These are phyloP conservation scores for Pythium sp. DNA, from an alignment of 352 stramenopile species.

Conservation along the genomic window DNA sequence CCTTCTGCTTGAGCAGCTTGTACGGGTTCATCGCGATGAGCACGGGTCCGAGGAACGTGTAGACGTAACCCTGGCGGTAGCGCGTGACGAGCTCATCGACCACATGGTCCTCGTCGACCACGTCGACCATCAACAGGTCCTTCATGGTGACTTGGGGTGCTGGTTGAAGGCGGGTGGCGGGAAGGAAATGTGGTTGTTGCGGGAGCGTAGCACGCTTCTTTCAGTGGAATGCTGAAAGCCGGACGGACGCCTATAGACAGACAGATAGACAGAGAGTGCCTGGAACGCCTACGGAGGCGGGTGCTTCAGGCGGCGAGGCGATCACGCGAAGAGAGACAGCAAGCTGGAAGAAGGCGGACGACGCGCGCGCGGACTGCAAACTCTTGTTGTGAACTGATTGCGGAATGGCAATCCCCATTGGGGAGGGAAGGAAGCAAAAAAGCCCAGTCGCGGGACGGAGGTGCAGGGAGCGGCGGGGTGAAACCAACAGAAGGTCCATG, in stretches of 20 bases:
- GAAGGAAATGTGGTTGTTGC: not conserved
- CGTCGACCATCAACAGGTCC: slow-evolving; percentile 80
- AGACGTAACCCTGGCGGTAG: slow-evolving; percentile 82
- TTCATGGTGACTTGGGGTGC: slow-evolving; percentile 26
- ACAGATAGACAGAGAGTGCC: not conserved
- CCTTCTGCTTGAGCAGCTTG: slow-evolving; percentile 70
- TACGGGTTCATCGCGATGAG: slow-evolving; percentile 91
- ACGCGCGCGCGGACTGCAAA: not conserved
- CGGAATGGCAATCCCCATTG: not conserved
- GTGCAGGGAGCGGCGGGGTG: not conserved
- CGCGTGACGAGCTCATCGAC: slow-evolving; percentile 74
- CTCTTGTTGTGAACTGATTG: slow-evolving; percentile 6
- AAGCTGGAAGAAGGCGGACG: not conserved
- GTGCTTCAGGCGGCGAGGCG: not conserved
- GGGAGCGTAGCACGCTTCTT: not conserved
- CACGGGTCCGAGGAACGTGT: slow-evolving; percentile 90
- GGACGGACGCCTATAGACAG: not conserved
- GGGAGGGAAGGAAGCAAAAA: slow-evolving; percentile 8
- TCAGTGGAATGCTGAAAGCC: not conserved
- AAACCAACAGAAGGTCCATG: not conserved
- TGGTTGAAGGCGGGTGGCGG: not conserved
- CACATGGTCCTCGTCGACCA: slow-evolving; percentile 72
- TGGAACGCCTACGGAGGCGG: not conserved
- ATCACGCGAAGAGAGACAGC: not conserved
- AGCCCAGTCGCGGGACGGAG: slow-evolving; percentile 3